Conservation (phyloP, 306 rosid genomes). For the Canavalia ensiformis region DNA sequence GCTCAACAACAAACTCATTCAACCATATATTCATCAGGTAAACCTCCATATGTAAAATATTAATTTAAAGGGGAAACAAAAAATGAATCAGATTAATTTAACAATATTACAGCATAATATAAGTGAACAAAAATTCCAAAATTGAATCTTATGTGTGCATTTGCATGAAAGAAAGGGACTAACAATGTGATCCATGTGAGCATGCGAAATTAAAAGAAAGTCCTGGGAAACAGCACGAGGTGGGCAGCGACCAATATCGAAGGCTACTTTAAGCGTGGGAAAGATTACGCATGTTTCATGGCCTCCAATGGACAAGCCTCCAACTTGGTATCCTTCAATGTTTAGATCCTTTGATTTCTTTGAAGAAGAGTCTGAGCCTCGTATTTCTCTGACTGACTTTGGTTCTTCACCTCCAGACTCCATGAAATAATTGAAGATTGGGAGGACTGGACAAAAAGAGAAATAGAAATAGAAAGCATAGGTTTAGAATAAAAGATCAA, state of each 20-base stretch:
- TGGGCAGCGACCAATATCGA: slow-evolving; percentile 97
- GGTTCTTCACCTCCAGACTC: slow-evolving; percentile 37
- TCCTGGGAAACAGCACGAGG: slow-evolving; percentile 82
- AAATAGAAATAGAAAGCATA: neutral
- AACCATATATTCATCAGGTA: neutral
- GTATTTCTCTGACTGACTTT: slow-evolving; percentile 45
- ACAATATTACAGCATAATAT: slow-evolving; percentile 31
- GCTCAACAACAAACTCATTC: slow-evolving; percentile 35
- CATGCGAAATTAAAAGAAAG: slow-evolving; percentile 89
- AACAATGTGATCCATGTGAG: slow-evolving; percentile 98
- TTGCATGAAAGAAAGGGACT: slow-evolving; percentile 40
- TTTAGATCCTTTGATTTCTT: slow-evolving; percentile 58
- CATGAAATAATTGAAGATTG: slow-evolving; percentile 38
- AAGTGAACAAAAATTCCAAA: slow-evolving; percentile 10
- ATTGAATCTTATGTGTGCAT: neutral
- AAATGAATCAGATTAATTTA: neutral
- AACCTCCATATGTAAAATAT: neutral
- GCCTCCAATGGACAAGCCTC: slow-evolving; percentile 94
- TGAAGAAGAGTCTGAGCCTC: slow-evolving; percentile 45
- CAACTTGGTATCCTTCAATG: slow-evolving; percentile 83
- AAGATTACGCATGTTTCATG: slow-evolving; percentile 92
- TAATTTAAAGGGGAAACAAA: neutral
- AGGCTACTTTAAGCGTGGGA: slow-evolving; percentile 74
- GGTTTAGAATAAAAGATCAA: slow-evolving; percentile 1
- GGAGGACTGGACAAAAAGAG: neutral